phyloP scores from a whole-genome alignment of 176 grass and related monocot species.

The Triticum dicoccoides region DNA sequence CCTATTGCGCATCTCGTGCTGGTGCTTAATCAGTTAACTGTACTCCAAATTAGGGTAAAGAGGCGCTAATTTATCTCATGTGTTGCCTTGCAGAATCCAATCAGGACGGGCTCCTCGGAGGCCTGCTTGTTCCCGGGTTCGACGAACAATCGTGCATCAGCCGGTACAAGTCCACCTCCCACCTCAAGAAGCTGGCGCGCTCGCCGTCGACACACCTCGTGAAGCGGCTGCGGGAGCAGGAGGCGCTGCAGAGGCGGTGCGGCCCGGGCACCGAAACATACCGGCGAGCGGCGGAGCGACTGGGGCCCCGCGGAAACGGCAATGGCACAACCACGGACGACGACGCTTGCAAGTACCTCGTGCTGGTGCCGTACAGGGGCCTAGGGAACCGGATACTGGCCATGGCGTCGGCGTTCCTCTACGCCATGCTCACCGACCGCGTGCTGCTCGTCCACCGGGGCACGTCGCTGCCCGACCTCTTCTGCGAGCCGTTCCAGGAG shows the following conservation, averaged over 20 bases:
- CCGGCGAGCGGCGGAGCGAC: slow-evolving; percentile 22
- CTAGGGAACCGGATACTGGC: slow-evolving; percentile 65
- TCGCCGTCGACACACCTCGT: slow-evolving; percentile 49
- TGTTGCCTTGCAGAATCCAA: neutral
- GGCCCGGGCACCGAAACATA: slow-evolving; percentile 52
- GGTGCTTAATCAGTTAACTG: no score
- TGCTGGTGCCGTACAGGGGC: slow-evolving; percentile 46
- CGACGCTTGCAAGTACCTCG: slow-evolving; percentile 53
- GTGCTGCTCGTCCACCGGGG: slow-evolving; percentile 51
- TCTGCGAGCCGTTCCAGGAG: slow-evolving; percentile 66
- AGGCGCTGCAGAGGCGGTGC: slow-evolving; percentile 68
- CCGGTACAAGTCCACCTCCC: slow-evolving; percentile 40
- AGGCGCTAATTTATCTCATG: neutral
- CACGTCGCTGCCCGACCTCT: slow-evolving; percentile 32
- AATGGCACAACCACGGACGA: neutral
- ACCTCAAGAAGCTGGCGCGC: slow-evolving; percentile 38
- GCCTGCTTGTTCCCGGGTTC: slow-evolving; percentile 51
- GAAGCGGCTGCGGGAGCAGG: slow-evolving; percentile 56
- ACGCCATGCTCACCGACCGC: slow-evolving; percentile 55
- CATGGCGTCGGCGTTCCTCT: slow-evolving; percentile 69
- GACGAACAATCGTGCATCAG: slow-evolving; percentile 43
- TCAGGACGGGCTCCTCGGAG: slow-evolving; percentile 46
- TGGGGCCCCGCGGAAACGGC: slow-evolving; percentile 13
- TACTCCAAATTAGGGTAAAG: no score
- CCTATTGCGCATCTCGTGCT: neutral